Base-by-base conservation (phyloP, 352 stramenopile species). In the Hyphochytrium catenoides region DNA sequence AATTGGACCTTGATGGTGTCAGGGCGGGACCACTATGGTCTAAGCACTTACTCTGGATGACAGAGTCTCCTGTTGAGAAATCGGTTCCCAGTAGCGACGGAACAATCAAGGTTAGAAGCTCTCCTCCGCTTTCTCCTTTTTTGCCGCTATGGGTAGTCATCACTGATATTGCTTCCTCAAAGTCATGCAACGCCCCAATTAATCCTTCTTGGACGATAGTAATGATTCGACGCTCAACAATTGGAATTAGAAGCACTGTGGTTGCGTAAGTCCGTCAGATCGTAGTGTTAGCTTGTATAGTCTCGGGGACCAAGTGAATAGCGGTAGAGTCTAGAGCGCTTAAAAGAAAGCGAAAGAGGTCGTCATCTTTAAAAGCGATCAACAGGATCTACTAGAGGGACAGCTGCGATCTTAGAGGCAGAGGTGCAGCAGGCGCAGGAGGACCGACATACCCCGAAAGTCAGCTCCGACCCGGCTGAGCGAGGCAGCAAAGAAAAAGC, bases 401-500 rank as follows among this genome's bases (percentile, higher is more conserved):
- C n/a, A n/a, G n/a, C n/a, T n/a, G n/a, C n/a, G n/a, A n/a, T n/a
- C n/a, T n/a, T n/a, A n/a, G n/a, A n/a, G n/a, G n/a, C n/a, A n/a
- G n/a, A n/a, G n/a, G n/a, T n/a, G n/a, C n/a, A n/a, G 11, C 4
- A 40, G 5, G 7, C 11, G 16, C 9, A 27, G 14, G 23, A 17
- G 19, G 24, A 12, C 9, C n/a, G n/a, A 12, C 7, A 16, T 30
- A 45, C 28, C 64, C 15, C 64, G 62, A 46, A 84, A 84, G 27
- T 84, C 66, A 2, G 81, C 61, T 33, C 66, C 66, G 3, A 84
- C 62, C 18, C 69, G 66, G 0, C 69, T 67, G 0, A 84, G 49
- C 4, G 69, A 84, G 1, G 64, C 59, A 9, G 62, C 69, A 24
- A 84, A 84, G 41, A 79, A 84, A 15, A 84, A 45, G 43, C 67